phyloP scores from a whole-genome alignment of 768 basidiomycete genomes.

The Pulveroboletus sp. region DNA sequence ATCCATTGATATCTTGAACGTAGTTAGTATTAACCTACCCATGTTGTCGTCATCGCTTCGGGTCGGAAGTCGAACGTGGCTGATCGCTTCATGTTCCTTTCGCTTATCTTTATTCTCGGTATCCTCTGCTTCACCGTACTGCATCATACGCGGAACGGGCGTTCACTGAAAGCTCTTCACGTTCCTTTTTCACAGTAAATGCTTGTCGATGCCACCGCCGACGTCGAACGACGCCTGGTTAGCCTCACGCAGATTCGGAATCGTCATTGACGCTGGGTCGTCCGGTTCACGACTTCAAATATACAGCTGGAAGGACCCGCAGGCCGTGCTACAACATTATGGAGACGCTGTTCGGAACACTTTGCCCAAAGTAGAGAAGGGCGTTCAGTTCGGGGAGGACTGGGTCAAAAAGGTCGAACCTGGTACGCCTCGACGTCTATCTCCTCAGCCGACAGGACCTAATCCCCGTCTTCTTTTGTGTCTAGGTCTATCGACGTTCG shows the following conservation, averaged over 20 bases:
- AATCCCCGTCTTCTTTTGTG: not conserved
- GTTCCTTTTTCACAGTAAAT: constrained; percentile 25
- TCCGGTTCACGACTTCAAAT: constrained; percentile 95
- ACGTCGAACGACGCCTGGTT: constrained; percentile 71
- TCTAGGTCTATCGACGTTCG: constrained; percentile 84
- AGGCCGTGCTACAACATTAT: constrained; percentile 50
- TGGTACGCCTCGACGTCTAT: constrained; percentile 50
- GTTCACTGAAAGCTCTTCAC: constrained; percentile 20
- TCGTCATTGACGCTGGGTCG: constrained; percentile 98
- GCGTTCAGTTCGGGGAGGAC: constrained; percentile 69
- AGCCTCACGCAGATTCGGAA: constrained; percentile 75
- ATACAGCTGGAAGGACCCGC: constrained; percentile 93
- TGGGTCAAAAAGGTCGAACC: constrained; percentile 95
- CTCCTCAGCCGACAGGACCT: too few species aligned
- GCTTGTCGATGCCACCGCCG: constrained; percentile 67
- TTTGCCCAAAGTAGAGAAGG: constrained; percentile 89
- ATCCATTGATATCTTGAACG: not conserved
- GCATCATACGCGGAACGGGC: constrained; percentile 13
- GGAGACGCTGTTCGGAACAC: constrained; percentile 46
- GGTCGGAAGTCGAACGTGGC: too few species aligned
- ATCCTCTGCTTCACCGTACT: too few species aligned
- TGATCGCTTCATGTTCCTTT: too few species aligned
- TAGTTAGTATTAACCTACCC: too few species aligned
- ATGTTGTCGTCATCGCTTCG: too few species aligned
- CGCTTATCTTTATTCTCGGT: too few species aligned